Evolutionary conservation across 2,329 filamentous ascomycete species (phyloP), one percentile per base, ranked within the genome.

Genomic region (Macrophomina pseudophaseolina): DNA sequence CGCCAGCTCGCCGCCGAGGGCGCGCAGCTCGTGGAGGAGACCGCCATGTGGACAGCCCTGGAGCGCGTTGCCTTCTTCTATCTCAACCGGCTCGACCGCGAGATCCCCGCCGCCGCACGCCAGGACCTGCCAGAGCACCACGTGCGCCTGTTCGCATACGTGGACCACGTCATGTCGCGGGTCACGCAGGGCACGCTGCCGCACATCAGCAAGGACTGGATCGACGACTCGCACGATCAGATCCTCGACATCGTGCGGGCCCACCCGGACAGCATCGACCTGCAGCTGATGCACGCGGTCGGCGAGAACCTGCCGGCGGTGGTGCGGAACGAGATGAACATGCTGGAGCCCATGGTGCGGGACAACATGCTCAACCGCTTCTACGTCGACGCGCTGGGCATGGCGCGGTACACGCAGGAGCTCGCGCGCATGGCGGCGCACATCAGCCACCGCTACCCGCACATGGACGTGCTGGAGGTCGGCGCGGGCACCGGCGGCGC

Each of bases 401-500:
- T 62, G 11, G 16, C 8, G 14, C 16, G 44, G 5, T 5, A 5
- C n/a, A 62, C 14, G 12, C 28, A n/a, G 28, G 18, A 48, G 30
- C 18, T 62, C 4, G 42, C 9, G 3, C 9, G 30, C 16, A 23
- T 44, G 0, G 58, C 35, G 1, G 16, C 11, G 12, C 60, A 64
- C 6, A n/a, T 64, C 23, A 9, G 16, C 5, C 60, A 64, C 38
- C 32, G 49, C 1, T 35, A 52, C 38, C 48, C 60, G 11, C 48
- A n/a, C 35, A 53, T 53, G 35, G 32, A 56, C 11, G 62, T 68
- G 30, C 64, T 67, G 9, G 68, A 72, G 42, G 35, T 71, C 35
- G 69, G 69, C 2, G 68, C 67, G 3, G 70, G 71, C 6, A 70
- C 67, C 38, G 70, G 68, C 16, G 66, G 59, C 23, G 60, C 69